Evolutionary conservation across 2,329 filamentous ascomycete genomes (phyloP), one percentile per base, ranked within the genome.

Genomic region (Colletotrichum musae): DNA sequence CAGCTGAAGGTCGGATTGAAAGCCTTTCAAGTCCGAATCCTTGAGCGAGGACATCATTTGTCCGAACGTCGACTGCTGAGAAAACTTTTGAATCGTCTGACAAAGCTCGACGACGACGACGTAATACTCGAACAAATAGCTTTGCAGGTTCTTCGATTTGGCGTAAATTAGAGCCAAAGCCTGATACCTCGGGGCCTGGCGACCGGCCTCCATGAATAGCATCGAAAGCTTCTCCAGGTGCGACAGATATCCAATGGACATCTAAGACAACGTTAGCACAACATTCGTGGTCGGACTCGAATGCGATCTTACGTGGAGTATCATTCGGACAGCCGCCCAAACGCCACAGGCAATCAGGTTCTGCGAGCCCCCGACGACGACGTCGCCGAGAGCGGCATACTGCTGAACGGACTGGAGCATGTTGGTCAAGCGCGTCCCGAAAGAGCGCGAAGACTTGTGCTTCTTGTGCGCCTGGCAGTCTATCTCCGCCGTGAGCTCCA

Each of bases 271-370:
- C 47, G 18, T 50, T 18, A 50, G 21, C 10, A 15, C 10, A n/a
- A 9, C 7, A 24, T 50, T 26, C 21, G 16, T 12, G 43, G 26
- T 2, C 15, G 13, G 18, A 15, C 3, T 28, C 21, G 48, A 12
- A 32, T 32, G 24, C 4, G 77, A 80, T 24, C 21, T 41, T 45
- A 85, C 81, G 51, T 82, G 67, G 21, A 85, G 74, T 1, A 81
- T 78, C 70, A 81, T 78, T 51, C 82, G 78, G 9, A 85, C 81
- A 2, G 83, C 62, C 0, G 81, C 77, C 84, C 83, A 86, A 0
- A 86, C 81, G 13, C 82, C 77, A 64, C 80, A 82, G 0, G 83
- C 82, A 7, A 85, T 74, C 0, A 85, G 51, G 48, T 84, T 85
- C 71, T 85, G 83, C 0, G 80, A 80, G 1, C 80, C 82, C 0